Percentiles rank a stretch among this genome's conserved stretches.
Conservation (phyloP, 441 rosid species). For the Isatis lusitanica region DNA sequence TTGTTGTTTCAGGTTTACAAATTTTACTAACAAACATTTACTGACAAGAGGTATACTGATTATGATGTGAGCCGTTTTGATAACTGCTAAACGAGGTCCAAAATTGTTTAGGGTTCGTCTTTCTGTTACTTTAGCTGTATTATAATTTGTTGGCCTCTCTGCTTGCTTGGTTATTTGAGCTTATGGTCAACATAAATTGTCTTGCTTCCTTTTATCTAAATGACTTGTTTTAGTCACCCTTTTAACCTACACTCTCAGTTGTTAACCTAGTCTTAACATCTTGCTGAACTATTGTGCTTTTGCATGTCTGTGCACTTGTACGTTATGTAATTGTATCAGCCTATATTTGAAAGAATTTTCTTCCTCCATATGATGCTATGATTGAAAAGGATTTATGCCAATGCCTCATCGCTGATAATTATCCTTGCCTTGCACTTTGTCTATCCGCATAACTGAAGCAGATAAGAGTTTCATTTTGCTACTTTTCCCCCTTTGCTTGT, state of each 20-base stretch:
- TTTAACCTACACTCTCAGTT: not conserved
- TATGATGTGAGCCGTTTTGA: not conserved
- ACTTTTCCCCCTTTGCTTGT: not conserved
- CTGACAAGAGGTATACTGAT: not conserved
- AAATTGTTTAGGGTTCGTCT: not conserved
- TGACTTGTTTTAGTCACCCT: not conserved
- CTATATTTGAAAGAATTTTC: not conserved
- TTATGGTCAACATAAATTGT: not conserved
- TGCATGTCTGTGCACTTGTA: not conserved
- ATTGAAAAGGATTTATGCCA: not conserved
- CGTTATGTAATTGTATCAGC: not conserved
- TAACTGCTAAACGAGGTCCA: not conserved
- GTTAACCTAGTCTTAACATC: not conserved
- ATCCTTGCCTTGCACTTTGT: not conserved
- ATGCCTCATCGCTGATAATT: not conserved
- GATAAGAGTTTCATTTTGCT: not conserved
- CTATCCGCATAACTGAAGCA: not conserved
- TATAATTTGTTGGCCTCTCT: not conserved
- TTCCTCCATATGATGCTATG: not conserved
- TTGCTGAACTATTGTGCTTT: not conserved
- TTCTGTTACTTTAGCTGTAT: not conserved
- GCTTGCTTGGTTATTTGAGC: not conserved
- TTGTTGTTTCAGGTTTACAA: not conserved
- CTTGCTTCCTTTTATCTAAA: not conserved
- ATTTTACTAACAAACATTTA: not conserved